Evolutionary conservation across 495 filamentous ascomycete genomes (phyloP).

Genomic region (Daldinia childiae): DNA sequence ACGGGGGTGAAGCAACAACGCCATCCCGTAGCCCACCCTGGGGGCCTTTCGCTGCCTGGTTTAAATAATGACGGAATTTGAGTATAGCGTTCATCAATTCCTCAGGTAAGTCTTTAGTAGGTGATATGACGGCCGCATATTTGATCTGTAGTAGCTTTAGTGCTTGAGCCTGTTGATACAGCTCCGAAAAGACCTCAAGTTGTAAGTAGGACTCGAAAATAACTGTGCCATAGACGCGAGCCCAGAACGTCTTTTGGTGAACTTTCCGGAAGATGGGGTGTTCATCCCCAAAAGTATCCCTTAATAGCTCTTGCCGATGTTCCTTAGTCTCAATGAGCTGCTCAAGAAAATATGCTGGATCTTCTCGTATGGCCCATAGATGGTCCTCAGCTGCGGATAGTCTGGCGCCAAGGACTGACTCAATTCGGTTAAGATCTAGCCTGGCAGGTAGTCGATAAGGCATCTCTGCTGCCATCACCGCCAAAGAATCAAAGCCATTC

Average conservation of each 20-base stretch:
- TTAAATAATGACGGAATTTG: slow-evolving; percentile 48
- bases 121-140: slow-evolving; percentile 44
- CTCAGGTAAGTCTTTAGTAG: slow-evolving; percentile 47
- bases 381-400: slow-evolving; percentile 59
- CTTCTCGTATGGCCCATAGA: slow-evolving; percentile 64
- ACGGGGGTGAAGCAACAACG: slow-evolving; percentile 48
- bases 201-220: background rate
- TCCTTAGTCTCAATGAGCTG: slow-evolving; percentile 53
- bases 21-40: slow-evolving; percentile 33
- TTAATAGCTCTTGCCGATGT: slow-evolving; percentile 52
- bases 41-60: slow-evolving; percentile 40
- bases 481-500: slow-evolving; percentile 31
- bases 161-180: slow-evolving; percentile 44
- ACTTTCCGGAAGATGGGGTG: background rate
- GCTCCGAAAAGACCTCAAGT: slow-evolving; percentile 41
- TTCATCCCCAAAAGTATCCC: background rate
- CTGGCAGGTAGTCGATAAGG: slow-evolving; percentile 58
- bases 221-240: background rate
- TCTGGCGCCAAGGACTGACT: slow-evolving; percentile 45
- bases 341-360: slow-evolving; percentile 63
- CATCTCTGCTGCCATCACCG: slow-evolving; percentile 55
- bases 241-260: background rate
- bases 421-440: slow-evolving; percentile 56
- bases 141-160: slow-evolving; percentile 45
- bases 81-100: slow-evolving; percentile 50